Percentiles rank a stretch among this genome's conserved stretches.
Evolutionary conservation across 768 basidiomycete genomes (phyloP).

Genomic region (Xerocomellus dryophilus): DNA sequence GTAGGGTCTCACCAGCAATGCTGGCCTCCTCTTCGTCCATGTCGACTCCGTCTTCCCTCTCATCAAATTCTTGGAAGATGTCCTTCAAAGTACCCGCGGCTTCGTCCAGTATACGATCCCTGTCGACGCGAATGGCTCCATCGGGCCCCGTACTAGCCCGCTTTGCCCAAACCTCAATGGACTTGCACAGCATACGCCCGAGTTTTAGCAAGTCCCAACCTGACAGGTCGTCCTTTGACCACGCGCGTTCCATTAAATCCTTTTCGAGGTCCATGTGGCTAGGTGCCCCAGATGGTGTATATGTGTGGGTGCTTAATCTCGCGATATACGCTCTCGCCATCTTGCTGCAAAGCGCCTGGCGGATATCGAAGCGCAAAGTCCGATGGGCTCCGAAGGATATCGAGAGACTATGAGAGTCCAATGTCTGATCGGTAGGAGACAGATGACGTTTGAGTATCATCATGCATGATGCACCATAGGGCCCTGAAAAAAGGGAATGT

Average conservation of each 20-base stretch:
- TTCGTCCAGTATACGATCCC: constrained; percentile 64
- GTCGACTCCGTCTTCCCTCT: constrained; percentile 51
- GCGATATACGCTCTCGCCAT: constrained; percentile 67
- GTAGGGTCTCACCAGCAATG: constrained; percentile 61
- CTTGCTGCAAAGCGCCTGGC: constrained; percentile 56
- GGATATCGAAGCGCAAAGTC: constrained; percentile 60
- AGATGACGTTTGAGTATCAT: constrained; percentile 58
- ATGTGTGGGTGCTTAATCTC: constrained; percentile 48
- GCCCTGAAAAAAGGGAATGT: constrained; percentile 56
- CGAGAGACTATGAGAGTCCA: constrained; percentile 28
- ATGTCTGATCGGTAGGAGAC: constrained; percentile 33
- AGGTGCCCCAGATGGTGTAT: constrained; percentile 59
- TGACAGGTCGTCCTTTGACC: constrained; percentile 64
- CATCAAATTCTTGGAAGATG: constrained; percentile 69
- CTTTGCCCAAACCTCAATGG: constrained; percentile 59
- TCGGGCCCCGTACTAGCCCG: constrained; percentile 27
- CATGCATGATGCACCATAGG: constrained; percentile 65
- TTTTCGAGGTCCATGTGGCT: constrained; percentile 57
- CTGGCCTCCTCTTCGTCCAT: constrained; percentile 68
- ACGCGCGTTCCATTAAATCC: constrained; percentile 68
- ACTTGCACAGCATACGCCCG: constrained; percentile 50
- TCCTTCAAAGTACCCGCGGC: constrained; percentile 68
- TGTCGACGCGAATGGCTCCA: constrained; percentile 32
- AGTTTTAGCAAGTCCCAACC: constrained; percentile 67
- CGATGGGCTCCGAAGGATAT: constrained; percentile 59